Conservation (phyloP, 1,139 yeast genomes). For the Pneumocystis sp. region DNA sequence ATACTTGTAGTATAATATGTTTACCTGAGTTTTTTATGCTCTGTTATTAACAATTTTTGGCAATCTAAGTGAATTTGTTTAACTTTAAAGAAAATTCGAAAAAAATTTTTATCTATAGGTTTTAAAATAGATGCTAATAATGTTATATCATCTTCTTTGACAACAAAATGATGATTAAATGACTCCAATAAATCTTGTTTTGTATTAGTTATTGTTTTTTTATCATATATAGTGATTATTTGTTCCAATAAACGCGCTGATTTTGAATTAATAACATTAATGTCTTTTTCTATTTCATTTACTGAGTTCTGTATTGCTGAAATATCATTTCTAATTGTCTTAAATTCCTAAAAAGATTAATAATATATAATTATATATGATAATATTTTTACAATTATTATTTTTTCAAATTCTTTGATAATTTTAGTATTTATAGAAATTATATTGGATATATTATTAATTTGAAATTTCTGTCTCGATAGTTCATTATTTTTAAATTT, state of each 20-base stretch:
- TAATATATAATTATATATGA: neutral
- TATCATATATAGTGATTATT: neutral
- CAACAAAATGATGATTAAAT: conserved; percentile 50
- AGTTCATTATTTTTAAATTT: neutral
- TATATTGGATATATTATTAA: neutral
- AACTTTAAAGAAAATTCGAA: conserved; percentile 44
- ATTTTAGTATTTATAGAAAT: neutral
- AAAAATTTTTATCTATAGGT: conserved; percentile 42
- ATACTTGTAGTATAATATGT: neutral
- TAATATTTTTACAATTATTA: neutral
- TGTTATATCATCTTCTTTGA: conserved; percentile 51
- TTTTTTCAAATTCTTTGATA: neutral
- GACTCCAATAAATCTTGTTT: conserved; percentile 43
- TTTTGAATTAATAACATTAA: neutral
- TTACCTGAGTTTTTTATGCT: conserved; percentile 47
- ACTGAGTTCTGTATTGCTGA: neutral
- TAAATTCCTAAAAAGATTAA: neutral
- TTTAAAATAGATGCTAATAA: conserved; percentile 21
- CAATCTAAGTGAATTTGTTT: conserved; percentile 53
- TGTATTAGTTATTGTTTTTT: conserved; percentile 17
- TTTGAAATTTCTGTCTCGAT: neutral
- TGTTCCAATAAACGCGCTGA: neutral
- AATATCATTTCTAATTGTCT: neutral
- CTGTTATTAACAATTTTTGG: conserved; percentile 49
- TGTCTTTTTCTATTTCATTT: neutral